Conservation (phyloP, 306 rosid genomes). For the Cajanus cajan region DNA sequence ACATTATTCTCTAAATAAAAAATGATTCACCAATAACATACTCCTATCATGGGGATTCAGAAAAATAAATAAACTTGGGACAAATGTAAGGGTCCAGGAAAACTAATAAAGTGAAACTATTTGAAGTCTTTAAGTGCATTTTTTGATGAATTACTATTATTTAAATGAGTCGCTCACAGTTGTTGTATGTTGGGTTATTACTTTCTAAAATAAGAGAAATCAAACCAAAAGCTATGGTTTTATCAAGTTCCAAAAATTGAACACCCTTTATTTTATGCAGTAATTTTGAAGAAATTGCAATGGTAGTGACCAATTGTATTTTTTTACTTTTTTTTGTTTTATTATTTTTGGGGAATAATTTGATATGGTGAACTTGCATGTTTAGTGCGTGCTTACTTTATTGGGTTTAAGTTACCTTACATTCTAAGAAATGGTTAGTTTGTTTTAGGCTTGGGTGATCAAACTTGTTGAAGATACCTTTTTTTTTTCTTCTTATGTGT, state of each 20-base stretch:
- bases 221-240: not conserved
- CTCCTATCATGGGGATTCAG: not conserved
- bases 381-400: not conserved
- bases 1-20: not conserved
- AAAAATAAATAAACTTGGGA: not conserved
- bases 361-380: not conserved
- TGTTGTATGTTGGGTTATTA: not conserved
- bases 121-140: not conserved
- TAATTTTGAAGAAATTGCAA: not conserved
- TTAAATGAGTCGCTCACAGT: not conserved
- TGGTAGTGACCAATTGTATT: not conserved
- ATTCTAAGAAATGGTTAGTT: not conserved
- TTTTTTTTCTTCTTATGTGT: not conserved
- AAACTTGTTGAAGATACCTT: not conserved
- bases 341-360: not conserved
- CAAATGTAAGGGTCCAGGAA: not conserved
- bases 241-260: not conserved
- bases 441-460: not conserved
- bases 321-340: not conserved
- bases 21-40: not conserved
- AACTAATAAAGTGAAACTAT: not conserved
- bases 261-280: not conserved
- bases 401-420: not conserved
- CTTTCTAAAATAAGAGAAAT: constrained; percentile 8
- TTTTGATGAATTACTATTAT: not conserved